These are phyloP conservation scores for Aspergillus sojae DNA, from an alignment of 2,329 filamentous ascomycete species.

Conservation along the genomic window DNA sequence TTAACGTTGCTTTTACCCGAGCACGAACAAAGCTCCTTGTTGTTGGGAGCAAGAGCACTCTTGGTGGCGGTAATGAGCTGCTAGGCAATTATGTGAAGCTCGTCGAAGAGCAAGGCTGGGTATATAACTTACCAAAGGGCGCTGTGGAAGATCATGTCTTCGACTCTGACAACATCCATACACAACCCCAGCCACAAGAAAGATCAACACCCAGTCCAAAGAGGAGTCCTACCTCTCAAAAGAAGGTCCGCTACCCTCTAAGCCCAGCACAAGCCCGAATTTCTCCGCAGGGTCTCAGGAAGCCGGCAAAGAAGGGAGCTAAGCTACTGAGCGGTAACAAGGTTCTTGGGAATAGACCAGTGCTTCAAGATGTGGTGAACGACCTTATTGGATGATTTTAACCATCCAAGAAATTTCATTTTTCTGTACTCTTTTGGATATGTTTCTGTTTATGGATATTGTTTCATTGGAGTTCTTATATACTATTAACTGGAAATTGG, in stretches of 20 bases:
- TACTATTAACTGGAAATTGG: not conserved
- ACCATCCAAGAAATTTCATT: not conserved
- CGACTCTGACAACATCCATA: slow-evolving; percentile 45
- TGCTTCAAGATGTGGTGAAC: slow-evolving; percentile 78
- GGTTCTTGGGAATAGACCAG: slow-evolving; percentile 66
- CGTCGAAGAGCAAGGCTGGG: slow-evolving; percentile 78
- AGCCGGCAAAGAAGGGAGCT: slow-evolving; percentile 63
- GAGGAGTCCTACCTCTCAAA: slow-evolving; percentile 31
- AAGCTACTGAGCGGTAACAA: slow-evolving; percentile 52
- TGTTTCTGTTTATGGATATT: not conserved
- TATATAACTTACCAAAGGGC: slow-evolving; percentile 68
- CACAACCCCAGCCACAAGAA: slow-evolving; percentile 28
- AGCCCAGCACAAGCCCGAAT: slow-evolving; percentile 36
- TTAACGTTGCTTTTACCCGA: slow-evolving; percentile 94
- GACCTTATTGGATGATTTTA: slow-evolving; percentile 50
- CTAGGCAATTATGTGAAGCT: slow-evolving; percentile 73
- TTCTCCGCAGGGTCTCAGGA: slow-evolving; percentile 42
- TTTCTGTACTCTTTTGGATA: not conserved
- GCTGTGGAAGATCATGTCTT: slow-evolving; percentile 71
- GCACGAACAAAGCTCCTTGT: slow-evolving; percentile 91
- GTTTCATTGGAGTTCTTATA: slow-evolving; percentile 1
- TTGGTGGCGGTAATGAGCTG: slow-evolving; percentile 71
- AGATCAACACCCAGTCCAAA: slow-evolving; percentile 32
- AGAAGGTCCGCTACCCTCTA: slow-evolving; percentile 30
- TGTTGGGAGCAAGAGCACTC: slow-evolving; percentile 76